A percentile compares a stretch with the other conserved stretches of the same genome.
Conservation (phyloP, 2,329 filamentous ascomycete genomes). For the Monosporascus sp. region DNA sequence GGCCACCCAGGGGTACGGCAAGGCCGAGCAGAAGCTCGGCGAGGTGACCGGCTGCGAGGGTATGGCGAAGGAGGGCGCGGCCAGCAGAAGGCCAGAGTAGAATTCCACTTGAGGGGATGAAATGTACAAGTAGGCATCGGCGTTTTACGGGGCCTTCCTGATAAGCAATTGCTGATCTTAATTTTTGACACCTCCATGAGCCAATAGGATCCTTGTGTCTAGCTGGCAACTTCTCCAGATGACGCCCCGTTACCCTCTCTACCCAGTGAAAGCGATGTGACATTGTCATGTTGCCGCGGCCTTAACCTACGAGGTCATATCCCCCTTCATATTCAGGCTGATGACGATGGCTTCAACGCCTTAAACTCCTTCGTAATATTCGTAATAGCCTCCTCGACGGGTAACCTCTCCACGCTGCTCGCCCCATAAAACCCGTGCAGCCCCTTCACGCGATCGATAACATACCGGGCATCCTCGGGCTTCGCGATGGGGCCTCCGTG, state of each 20-base stretch:
- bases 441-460: slow-evolving; percentile 54
- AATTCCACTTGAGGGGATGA: background rate
- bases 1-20: slow-evolving; percentile 51
- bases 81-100: slow-evolving; percentile 34
- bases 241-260: too few relatives aligned
- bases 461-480: slow-evolving; percentile 58
- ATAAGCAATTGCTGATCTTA: too few relatives aligned
- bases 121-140: background rate
- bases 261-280: too few relatives aligned
- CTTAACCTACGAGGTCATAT: background rate
- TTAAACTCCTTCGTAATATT: slow-evolving; percentile 34
- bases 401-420: slow-evolving; percentile 64
- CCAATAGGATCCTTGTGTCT: too few relatives aligned
- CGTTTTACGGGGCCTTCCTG: background rate
- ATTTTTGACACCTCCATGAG: too few relatives aligned
- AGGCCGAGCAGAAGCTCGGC: slow-evolving; percentile 60
- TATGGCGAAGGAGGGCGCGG: slow-evolving; percentile 60
- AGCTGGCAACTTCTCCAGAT: too few relatives aligned
- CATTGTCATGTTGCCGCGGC: too few relatives aligned
- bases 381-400: slow-evolving; percentile 62
- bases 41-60: slow-evolving; percentile 63
- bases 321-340: background rate
- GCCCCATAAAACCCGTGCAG: slow-evolving; percentile 71
- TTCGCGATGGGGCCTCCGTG: slow-evolving; percentile 65
- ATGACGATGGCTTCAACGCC: slow-evolving; percentile 1